Conservation (phyloP, 768 basidiomycete genomes). For the Trametes villosa region DNA sequence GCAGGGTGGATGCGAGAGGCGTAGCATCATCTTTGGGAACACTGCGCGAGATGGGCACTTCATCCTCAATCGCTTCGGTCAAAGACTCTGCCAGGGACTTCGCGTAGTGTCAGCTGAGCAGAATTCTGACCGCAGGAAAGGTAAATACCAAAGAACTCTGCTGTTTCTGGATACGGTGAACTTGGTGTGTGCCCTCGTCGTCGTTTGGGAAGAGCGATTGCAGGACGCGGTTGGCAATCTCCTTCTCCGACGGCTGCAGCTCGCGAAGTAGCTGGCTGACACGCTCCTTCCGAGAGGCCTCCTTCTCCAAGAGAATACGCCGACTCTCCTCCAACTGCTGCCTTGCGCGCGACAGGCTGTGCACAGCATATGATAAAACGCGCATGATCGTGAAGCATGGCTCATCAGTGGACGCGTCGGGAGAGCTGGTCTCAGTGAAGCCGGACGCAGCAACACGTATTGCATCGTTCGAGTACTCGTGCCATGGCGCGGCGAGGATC, state of each 20-base stretch:
- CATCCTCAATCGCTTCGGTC: slow-evolving; percentile 54
- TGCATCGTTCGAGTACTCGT: slow-evolving; percentile 74
- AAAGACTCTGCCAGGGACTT: slow-evolving; percentile 53
- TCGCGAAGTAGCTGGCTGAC: slow-evolving; percentile 62
- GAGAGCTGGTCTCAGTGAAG: slow-evolving; percentile 50
- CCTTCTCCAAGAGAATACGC: slow-evolving; percentile 60
- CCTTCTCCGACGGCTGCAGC: slow-evolving; percentile 62
- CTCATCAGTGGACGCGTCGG: slow-evolving; percentile 49
- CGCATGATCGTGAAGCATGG: slow-evolving; percentile 74
- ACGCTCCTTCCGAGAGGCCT: slow-evolving; percentile 52
- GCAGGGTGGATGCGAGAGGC: slow-evolving; percentile 10
- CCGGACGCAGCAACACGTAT: slow-evolving; percentile 66
- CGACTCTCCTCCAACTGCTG: slow-evolving; percentile 68
- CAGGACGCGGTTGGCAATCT: slow-evolving; percentile 68
- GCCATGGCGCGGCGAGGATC: slow-evolving; percentile 74
- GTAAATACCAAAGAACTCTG: slow-evolving; percentile 61
- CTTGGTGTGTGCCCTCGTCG: slow-evolving; percentile 48
- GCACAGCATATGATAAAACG: slow-evolving; percentile 67
- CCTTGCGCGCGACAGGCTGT: slow-evolving; percentile 57
- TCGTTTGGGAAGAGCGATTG: slow-evolving; percentile 63
- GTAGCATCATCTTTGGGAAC: slow-evolving; percentile 31
- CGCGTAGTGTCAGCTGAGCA: neutral
- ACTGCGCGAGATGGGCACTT: slow-evolving; percentile 42
- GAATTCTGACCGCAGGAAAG: neutral
- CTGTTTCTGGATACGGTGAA: slow-evolving; percentile 47